These are phyloP conservation scores for Naganishia vaughanmartiniae DNA, from an alignment of 768 basidiomycete species.

Conservation along the genomic window DNA sequence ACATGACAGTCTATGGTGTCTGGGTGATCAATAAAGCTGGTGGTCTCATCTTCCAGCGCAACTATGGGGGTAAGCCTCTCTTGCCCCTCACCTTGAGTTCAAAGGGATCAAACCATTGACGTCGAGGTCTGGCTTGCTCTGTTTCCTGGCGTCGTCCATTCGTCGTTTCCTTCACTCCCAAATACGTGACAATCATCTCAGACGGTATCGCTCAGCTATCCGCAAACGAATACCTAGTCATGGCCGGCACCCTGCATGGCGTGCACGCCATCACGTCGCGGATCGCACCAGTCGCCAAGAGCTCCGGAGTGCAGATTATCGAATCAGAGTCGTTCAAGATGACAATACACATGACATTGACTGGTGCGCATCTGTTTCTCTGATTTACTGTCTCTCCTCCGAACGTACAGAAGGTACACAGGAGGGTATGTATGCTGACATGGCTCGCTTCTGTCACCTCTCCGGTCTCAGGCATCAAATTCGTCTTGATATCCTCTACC, in stretches of 20 bases:
- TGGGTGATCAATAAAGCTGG: conserved; percentile 96
- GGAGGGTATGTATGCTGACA: not conserved
- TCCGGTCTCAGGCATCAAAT: conserved; percentile 76
- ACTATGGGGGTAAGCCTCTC: conserved; percentile 71
- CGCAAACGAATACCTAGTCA: conserved; percentile 90
- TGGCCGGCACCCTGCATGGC: conserved; percentile 93
- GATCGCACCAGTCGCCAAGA: conserved; percentile 65
- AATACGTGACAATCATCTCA: conserved; percentile 48
- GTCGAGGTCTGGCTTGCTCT: not conserved
- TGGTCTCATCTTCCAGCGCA: conserved; percentile 88
- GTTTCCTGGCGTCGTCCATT: not conserved
- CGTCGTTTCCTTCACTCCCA: not conserved
- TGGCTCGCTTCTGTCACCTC: not conserved
- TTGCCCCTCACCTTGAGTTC: not conserved
- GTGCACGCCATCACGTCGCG: conserved; percentile 97
- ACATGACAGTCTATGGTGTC: conserved; percentile 49
- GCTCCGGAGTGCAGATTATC: conserved; percentile 61
- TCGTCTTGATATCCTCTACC: conserved; percentile 83
- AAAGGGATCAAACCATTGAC: conserved; percentile 3
- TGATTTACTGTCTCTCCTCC: not conserved
- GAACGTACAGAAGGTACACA: not conserved
- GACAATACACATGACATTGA: conserved; percentile 81
- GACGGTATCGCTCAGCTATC: conserved; percentile 88
- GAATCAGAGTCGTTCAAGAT: conserved; percentile 95
- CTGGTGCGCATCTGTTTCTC: conserved; percentile 60